Evolutionary conservation across 2,329 filamentous ascomycete genomes (phyloP), one percentile per base, ranked within the genome.

Genomic region (Epichloe coenophiala): DNA sequence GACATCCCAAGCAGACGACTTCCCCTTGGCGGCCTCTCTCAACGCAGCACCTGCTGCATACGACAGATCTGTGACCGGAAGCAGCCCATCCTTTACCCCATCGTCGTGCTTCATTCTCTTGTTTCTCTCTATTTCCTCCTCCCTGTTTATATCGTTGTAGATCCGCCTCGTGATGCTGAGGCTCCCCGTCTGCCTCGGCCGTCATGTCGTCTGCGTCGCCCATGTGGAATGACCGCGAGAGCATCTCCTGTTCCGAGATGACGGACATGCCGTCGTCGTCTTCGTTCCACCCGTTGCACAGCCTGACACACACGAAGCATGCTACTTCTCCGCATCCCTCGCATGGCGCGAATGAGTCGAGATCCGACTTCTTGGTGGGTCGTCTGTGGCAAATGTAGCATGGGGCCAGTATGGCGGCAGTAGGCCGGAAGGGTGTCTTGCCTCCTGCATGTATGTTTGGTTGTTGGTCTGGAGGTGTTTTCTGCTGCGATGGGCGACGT

Each of bases 31-130:
- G 59, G 0, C 81, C 82, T 23, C 71, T 72, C 61, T 87, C 83
- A 3, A 85, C 74, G 60, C 82, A 86, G 64, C 83, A 87, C 17
- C 74, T 72, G 59, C 82, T 84, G 61, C 83, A 87, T 3, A 86
- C 69, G 57, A 77, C 73, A 36, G 71, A 66, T 8, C 70, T 67
- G 55, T 81, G 77, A 7, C 71, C 72, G 33, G 60, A 61, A 0
- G 62, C 65, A 0, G 62, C 59, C 68, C 70, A 73, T n/a, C 66
- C 66, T 48, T 60, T 47, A 35, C 42, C 36, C 17, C 33, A 31
- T 44, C 43, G 37, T 3, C 27, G 35, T 3, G 12, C 35, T n/a
- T 36, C 37, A 23, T 58, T 55, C 33, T 52, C 36, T 21, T n/a
- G 44, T 3, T 15, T 15, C 7, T 27, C 23, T 15, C 33, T 33